These are phyloP conservation scores for Nannochloropsis salina DNA, from an alignment of 108 stramenopile species.

Conservation along the genomic window DNA sequence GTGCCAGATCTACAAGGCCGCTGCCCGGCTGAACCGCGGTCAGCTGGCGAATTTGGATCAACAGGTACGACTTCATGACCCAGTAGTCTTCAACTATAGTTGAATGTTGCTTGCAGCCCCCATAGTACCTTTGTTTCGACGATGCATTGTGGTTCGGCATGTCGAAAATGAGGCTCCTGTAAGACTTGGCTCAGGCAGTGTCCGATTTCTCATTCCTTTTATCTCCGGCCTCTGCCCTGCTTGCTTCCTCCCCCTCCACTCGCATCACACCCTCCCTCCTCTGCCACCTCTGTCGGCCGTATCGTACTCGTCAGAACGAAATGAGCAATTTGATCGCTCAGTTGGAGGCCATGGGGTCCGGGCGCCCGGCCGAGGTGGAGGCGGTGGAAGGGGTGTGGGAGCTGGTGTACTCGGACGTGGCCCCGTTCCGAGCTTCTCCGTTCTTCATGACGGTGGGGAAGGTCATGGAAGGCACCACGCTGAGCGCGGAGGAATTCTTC, in stretches of 20 bases:
- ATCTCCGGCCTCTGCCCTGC: no score
- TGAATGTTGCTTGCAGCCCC: no score
- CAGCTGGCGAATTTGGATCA: background rate
- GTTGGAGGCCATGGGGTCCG: background rate
- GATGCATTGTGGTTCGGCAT: no score
- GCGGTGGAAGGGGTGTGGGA: slow-evolving; percentile 35
- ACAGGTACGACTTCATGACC: background rate
- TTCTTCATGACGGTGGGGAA: slow-evolving; percentile 41
- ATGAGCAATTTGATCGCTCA: background rate
- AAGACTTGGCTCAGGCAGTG: no score
- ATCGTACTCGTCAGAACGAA: background rate
- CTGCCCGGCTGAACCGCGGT: background rate
- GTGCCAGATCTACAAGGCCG: slow-evolving; percentile 17
- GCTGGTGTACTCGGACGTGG: slow-evolving; percentile 36
- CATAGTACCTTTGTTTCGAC: no score
- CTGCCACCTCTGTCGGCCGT: background rate
- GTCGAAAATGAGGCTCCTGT: no score
- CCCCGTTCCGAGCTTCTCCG: slow-evolving; percentile 35
- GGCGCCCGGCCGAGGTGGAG: background rate
- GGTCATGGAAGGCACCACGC: slow-evolving; percentile 1
- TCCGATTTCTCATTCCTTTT: no score
- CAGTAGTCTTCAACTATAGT: no score
- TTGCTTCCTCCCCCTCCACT: no score
- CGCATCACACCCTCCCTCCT: background rate
- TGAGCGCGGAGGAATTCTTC: slow-evolving; percentile 1